These are phyloP conservation scores for Pseudogymnoascus sp. DNA, from an alignment of 2,329 filamentous ascomycete species.

Conservation along the genomic window DNA sequence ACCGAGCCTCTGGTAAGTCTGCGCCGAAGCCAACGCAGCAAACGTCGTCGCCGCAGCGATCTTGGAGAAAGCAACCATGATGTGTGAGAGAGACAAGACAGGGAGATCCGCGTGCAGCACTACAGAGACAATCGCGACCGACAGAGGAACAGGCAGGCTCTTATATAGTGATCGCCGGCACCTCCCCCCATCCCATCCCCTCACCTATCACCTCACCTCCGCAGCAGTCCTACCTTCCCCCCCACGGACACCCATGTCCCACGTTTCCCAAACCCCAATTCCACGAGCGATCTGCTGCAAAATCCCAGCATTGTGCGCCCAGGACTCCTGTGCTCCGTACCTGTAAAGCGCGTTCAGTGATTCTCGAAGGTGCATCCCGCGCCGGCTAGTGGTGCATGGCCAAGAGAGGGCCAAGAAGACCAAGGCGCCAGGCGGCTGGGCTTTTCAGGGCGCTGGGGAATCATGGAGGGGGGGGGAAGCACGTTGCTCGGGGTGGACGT, in stretches of 20 bases:
- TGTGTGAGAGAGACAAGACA: slow-evolving; percentile 13
- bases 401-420: not conserved
- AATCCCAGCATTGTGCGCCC: not conserved
- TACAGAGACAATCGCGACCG: not conserved
- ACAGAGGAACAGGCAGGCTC: not conserved
- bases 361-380: not conserved
- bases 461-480: not conserved
- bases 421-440: not conserved
- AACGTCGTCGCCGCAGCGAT: slow-evolving; percentile 30
- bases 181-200: no score
- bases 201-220: not conserved
- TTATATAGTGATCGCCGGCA: slow-evolving; percentile 1
- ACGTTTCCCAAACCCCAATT: not conserved
- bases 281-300: not conserved
- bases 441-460: slow-evolving; percentile 1
- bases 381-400: not conserved
- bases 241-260: not conserved
- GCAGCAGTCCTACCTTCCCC: not conserved
- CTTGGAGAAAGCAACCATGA: slow-evolving; percentile 24
- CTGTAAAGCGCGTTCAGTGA: not conserved
- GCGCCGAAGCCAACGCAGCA: slow-evolving; percentile 39
- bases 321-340: not conserved
- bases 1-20: slow-evolving; percentile 54
- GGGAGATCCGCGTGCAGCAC: not conserved
- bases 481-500: not conserved